Percentiles rank a stretch among this genome's conserved stretches.
These are phyloP conservation scores for Psidium guajava DNA, from an alignment of 345 rosid species.

Conservation along the genomic window DNA sequence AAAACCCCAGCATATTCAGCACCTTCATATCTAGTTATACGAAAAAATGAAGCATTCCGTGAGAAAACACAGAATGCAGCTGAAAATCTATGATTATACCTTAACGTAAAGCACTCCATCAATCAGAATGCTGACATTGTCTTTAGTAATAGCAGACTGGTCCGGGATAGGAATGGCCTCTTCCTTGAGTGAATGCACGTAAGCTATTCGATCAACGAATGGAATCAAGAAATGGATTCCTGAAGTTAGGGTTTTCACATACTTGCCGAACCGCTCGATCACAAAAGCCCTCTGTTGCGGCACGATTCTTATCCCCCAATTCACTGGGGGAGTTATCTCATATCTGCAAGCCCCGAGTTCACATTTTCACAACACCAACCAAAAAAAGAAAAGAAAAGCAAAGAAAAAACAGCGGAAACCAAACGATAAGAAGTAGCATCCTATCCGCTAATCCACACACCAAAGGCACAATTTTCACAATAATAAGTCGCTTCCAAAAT, in stretches of 20 bases:
- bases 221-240: conserved; percentile 90
- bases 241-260: conserved; percentile 58
- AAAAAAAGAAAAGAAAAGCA: too few species aligned
- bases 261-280: conserved; percentile 84
- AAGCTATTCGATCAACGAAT: conserved; percentile 78
- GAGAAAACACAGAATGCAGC: not conserved
- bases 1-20: not conserved
- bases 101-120: conserved; percentile 90
- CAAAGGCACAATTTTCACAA: not conserved
- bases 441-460: not conserved
- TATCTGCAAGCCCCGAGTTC: conserved; percentile 18
- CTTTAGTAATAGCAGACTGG: conserved; percentile 88
- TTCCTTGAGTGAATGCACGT: conserved; percentile 94
- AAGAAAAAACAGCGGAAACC: not conserved
- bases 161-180: conserved; percentile 89
- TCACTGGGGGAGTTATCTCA: conserved; percentile 64
- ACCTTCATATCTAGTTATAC: not conserved
- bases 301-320: conserved; percentile 86
- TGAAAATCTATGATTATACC: conserved; percentile 19
- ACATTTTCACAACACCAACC: not conserved
- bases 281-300: conserved; percentile 88
- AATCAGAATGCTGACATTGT: conserved; percentile 87
- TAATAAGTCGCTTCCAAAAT: not conserved
- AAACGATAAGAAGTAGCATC: not conserved
- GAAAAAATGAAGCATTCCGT: not conserved